phyloP scores from a whole-genome alignment of 495 filamentous ascomycete genomes.

The Recurvomyces mirabilis region DNA sequence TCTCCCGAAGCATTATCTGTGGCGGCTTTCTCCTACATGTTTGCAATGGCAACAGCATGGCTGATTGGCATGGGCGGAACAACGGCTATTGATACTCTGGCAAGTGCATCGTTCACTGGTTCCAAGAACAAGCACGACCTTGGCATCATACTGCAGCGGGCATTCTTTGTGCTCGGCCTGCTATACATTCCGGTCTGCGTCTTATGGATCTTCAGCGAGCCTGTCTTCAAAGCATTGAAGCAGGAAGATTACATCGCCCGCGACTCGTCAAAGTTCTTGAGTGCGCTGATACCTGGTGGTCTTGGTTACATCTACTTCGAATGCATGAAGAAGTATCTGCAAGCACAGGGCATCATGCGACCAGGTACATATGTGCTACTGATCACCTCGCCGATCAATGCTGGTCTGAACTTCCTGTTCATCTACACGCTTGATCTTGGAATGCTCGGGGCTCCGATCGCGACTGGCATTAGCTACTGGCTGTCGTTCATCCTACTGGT shows the following conservation, averaged over 20 bases:
- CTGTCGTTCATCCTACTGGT: slow-evolving; percentile 67
- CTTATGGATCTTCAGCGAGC: slow-evolving; percentile 69
- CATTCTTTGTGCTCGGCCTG: slow-evolving; percentile 58
- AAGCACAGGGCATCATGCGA: slow-evolving; percentile 82
- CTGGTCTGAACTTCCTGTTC: slow-evolving; percentile 66
- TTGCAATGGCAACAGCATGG: slow-evolving; percentile 85
- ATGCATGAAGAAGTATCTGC: slow-evolving; percentile 80
- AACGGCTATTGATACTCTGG: slow-evolving; percentile 80
- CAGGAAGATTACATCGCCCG: slow-evolving; percentile 69
- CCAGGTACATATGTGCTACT: slow-evolving; percentile 80
- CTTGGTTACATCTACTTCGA: slow-evolving; percentile 90
- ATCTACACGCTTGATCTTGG: slow-evolving; percentile 60
- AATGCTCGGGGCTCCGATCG: slow-evolving; percentile 70
- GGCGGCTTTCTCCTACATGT: slow-evolving; percentile 87
- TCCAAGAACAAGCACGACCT: slow-evolving; percentile 73
- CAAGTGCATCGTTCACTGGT: slow-evolving; percentile 76
- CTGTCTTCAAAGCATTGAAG: slow-evolving; percentile 63
- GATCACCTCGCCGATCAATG: slow-evolving; percentile 72
- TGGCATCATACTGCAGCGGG: slow-evolving; percentile 70
- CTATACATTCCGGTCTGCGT: slow-evolving; percentile 69
- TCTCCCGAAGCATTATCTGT: slow-evolving; percentile 73
- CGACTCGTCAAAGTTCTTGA: slow-evolving; percentile 65
- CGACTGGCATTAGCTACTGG: slow-evolving; percentile 83
- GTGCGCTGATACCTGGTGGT: slow-evolving; percentile 70
- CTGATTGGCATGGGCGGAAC: slow-evolving; percentile 86